These are phyloP conservation scores for Dactylellina sp. DNA, from an alignment of 2,329 filamentous ascomycete genomes.

Conservation along the genomic window DNA sequence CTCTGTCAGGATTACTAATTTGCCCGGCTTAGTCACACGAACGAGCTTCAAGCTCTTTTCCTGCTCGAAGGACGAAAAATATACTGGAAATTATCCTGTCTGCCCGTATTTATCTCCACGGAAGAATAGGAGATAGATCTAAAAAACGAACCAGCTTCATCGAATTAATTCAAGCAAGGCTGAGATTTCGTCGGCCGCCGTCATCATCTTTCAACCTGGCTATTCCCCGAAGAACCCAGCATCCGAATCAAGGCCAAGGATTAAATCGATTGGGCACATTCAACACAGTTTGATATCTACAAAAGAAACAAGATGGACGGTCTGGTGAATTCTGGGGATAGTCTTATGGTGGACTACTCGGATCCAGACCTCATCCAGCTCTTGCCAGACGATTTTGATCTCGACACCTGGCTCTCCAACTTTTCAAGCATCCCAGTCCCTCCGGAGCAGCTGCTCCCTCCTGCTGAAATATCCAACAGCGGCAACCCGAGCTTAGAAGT, in stretches of 20 bases:
- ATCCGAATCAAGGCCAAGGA: constrained; percentile 4
- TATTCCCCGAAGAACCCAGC: constrained; percentile 25
- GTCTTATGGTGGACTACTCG: constrained; percentile 41
- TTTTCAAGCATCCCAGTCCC: constrained; percentile 13
- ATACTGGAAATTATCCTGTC: constrained; percentile 37
- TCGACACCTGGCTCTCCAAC: constrained; percentile 48
- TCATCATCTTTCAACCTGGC: background rate
- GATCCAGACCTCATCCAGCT: constrained; percentile 18
- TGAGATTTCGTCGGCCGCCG: background rate
- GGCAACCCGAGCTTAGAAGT: constrained; percentile 14
- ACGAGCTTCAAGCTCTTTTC: constrained; percentile 13
- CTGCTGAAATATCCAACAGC: constrained; percentile 24
- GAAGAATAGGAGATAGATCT: background rate
- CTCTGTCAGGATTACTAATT: constrained; percentile 43
- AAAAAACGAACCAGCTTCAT: background rate
- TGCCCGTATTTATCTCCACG: constrained; percentile 14
- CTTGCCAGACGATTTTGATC: constrained; percentile 38
- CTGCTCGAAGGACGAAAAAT: background rate
- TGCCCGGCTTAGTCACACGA: constrained; percentile 40
- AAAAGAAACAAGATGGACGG: constrained; percentile 39
- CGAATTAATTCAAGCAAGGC: constrained; percentile 3
- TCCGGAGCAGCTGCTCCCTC: constrained; percentile 17
- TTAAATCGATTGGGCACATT: constrained; percentile 47
- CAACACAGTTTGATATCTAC: background rate
- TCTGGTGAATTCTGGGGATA: constrained; percentile 32